Conservation (phyloP, 352 stramenopile species). For the Globisporangium carolinianum region DNA sequence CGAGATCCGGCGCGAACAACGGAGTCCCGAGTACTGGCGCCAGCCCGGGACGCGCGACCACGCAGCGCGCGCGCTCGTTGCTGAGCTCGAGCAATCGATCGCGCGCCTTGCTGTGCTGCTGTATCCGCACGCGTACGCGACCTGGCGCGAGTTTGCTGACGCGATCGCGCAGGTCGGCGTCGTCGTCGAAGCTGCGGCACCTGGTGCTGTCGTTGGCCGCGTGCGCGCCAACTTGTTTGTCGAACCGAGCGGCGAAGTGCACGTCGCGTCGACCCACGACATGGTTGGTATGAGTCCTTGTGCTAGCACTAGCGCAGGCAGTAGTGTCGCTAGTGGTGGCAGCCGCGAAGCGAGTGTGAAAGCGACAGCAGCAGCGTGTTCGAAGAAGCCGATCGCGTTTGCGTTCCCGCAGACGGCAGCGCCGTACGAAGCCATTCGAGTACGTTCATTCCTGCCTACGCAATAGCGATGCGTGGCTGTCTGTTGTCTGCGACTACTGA, state of each 20-base stretch:
- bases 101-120: constrained; percentile 12
- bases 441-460: constrained; percentile 1
- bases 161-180: constrained; percentile 64
- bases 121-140: constrained; percentile 49
- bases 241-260: constrained; percentile 53
- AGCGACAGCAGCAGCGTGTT: constrained; percentile 7
- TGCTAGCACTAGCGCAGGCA: not conserved
- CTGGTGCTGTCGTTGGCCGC: constrained; percentile 29
- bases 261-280: constrained; percentile 69
- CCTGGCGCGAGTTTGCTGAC: constrained; percentile 46
- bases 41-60: constrained; percentile 61
- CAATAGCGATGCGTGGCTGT: not conserved
- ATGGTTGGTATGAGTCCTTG: constrained; percentile 16
- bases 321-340: too few species aligned
- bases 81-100: constrained; percentile 51
- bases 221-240: constrained; percentile 79
- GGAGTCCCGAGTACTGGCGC: constrained; percentile 57
- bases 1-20: constrained; percentile 56
- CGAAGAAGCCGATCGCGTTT: constrained; percentile 40
- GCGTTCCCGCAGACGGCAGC: constrained; percentile 76
- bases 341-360: not conserved
- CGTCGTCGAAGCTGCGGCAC: constrained; percentile 66
- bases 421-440: constrained; percentile 66
- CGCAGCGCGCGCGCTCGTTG: constrained; percentile 40
- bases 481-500: not conserved